Conservation (phyloP, 495 filamentous ascomycete genomes). For the Talaromyces ruber region DNA sequence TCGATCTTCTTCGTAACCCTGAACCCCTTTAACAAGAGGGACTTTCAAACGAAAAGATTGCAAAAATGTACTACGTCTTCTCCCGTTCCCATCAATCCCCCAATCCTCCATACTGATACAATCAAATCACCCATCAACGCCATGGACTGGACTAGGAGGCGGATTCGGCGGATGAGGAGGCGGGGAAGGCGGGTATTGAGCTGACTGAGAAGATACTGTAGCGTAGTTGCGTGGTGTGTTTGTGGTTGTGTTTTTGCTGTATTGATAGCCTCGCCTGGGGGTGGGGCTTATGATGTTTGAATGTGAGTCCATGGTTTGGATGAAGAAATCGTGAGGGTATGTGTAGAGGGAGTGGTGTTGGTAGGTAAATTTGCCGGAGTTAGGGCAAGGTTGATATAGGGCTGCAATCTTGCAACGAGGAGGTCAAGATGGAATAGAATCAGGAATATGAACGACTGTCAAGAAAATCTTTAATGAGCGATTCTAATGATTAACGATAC, state of each 20-base stretch:
- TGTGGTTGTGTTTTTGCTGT: neutral
- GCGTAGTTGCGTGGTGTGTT: neutral
- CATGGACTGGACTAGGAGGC: constrained; percentile 33
- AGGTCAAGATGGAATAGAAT: neutral
- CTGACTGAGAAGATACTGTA: neutral
- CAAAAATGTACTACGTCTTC: no score
- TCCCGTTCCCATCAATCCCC: neutral
- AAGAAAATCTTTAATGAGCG: neutral
- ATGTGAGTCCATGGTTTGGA: neutral
- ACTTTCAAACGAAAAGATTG: no score
- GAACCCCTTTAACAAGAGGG: no score
- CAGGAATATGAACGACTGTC: neutral
- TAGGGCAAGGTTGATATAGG: neutral
- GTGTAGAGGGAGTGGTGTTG: no score
- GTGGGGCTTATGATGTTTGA: neutral
- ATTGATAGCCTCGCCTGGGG: neutral
- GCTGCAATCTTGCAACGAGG: neutral
- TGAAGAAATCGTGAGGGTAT: no score
- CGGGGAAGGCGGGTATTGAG: constrained; percentile 25
- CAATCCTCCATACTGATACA: neutral
- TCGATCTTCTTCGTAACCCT: no score
- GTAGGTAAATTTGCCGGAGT: neutral
- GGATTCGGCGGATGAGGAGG: constrained; percentile 34
- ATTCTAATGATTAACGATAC: neutral
- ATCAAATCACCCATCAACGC: neutral